Conservation (phyloP, 768 basidiomycete species). For the Coprinellus aureogranulatus region DNA sequence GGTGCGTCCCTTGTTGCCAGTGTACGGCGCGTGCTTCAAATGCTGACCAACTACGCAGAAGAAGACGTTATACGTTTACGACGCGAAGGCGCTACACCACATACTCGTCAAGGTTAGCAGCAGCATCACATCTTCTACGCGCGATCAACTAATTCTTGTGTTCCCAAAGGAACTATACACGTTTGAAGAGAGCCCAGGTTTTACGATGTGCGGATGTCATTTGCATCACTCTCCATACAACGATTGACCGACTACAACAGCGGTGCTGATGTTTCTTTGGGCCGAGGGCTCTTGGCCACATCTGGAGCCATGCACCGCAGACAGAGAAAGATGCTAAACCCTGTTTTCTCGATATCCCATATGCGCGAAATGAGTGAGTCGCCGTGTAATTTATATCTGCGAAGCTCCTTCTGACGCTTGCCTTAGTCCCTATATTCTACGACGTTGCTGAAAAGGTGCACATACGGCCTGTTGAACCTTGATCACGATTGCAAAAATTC, state of each 20-base stretch:
- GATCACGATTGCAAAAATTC: neutral
- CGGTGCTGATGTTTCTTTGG: constrained; percentile 14
- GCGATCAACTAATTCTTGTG: too few species aligned
- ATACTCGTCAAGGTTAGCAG: constrained; percentile 40
- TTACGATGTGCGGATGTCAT: constrained; percentile 26
- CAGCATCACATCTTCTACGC: too few species aligned
- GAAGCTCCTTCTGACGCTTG: neutral
- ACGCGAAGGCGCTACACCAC: constrained; percentile 44
- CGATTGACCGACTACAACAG: too few species aligned
- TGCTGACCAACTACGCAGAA: constrained; percentile 17
- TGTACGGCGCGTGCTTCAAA: neutral
- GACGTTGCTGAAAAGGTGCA: constrained; percentile 23
- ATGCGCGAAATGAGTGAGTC: constrained; percentile 34
- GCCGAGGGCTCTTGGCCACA: constrained; percentile 19
- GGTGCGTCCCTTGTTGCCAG: constrained; percentile 19
- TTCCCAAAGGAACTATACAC: constrained; percentile 36
- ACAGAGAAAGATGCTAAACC: constrained; percentile 45
- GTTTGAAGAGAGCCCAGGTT: constrained; percentile 26
- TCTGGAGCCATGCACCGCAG: constrained; percentile 39
- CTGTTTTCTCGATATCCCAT: constrained; percentile 41
- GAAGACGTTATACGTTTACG: constrained; percentile 39
- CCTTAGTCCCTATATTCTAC: constrained; percentile 28
- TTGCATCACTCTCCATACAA: too few species aligned
- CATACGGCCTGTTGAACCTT: too few species aligned
- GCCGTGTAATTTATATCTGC: too few species aligned